Evolutionary conservation across 805 yeast genomes (phyloP).

Genomic region (Candida parachauliodes): DNA sequence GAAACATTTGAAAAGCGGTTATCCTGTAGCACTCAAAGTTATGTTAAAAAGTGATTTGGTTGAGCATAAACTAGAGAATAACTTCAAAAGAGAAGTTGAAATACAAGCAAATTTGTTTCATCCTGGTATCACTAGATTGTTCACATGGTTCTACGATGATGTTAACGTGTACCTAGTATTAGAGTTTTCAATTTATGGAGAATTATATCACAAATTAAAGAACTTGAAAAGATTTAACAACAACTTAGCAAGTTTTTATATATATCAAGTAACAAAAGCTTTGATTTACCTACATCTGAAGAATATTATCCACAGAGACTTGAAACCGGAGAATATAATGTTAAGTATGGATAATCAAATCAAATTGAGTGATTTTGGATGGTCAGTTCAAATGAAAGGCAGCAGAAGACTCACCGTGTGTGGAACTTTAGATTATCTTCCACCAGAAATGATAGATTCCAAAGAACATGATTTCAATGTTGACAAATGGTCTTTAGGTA

Average conservation of each 20-base stretch:
- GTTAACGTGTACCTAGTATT: slow-evolving; percentile 77
- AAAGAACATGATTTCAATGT: slow-evolving; percentile 74
- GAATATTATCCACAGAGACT: slow-evolving; percentile 84
- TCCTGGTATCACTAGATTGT: slow-evolving; percentile 73
- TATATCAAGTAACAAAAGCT: slow-evolving; percentile 80
- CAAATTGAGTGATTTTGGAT: slow-evolving; percentile 92
- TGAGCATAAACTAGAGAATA: slow-evolving; percentile 74
- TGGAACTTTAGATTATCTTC: slow-evolving; percentile 90
- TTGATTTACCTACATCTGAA: slow-evolving; percentile 72
- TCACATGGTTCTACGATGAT: slow-evolving; percentile 81
- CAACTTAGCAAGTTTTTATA: slow-evolving; percentile 69
- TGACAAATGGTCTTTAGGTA: slow-evolving; percentile 92
- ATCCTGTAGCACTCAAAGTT: slow-evolving; percentile 84
- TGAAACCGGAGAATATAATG: slow-evolving; percentile 90
- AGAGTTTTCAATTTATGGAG: slow-evolving; percentile 85
- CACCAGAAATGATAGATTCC: slow-evolving; percentile 92
- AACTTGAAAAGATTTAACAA: slow-evolving; percentile 69
- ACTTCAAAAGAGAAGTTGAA: slow-evolving; percentile 86
- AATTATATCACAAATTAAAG: slow-evolving; percentile 71
- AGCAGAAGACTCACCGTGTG: slow-evolving; percentile 74
- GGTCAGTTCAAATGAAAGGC: slow-evolving; percentile 59
- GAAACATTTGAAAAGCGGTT: slow-evolving; percentile 68
- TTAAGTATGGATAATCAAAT: slow-evolving; percentile 71
- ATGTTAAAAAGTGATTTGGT: slow-evolving; percentile 82
- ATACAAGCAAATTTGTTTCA: slow-evolving; percentile 80